Conservation (phyloP, 768 basidiomycete genomes). For the Hericium rajendrae region DNA sequence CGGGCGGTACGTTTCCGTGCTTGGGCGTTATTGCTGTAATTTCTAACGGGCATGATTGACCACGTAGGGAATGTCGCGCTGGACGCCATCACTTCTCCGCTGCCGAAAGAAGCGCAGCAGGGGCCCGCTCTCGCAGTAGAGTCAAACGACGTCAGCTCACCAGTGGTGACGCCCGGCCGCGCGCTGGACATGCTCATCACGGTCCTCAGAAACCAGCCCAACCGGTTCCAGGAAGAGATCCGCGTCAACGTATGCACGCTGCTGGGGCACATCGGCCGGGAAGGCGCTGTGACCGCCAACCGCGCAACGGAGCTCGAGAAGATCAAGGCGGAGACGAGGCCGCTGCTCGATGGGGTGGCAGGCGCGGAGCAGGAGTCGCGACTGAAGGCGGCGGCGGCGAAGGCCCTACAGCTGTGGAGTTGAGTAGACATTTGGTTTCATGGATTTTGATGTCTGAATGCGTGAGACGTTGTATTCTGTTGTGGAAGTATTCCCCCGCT, state of each 20-base stretch:
- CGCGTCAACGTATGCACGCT: constrained; percentile 70
- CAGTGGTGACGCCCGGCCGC: constrained; percentile 41
- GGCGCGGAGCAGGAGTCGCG: constrained; percentile 24
- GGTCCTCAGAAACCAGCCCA: constrained; percentile 41
- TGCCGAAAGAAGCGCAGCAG: constrained; percentile 30
- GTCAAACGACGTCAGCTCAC: constrained; percentile 36
- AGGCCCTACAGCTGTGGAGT: constrained; percentile 21
- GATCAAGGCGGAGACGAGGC: constrained; percentile 41
- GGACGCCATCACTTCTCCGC: constrained; percentile 43
- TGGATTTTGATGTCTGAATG: too few relatives aligned
- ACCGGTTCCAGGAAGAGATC: constrained; percentile 61
- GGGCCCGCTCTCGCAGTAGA: constrained; percentile 26
- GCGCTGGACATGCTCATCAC: constrained; percentile 61
- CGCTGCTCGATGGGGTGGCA: constrained; percentile 41
- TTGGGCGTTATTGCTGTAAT: neutral
- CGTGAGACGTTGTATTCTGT: too few relatives aligned
- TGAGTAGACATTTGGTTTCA: neutral
- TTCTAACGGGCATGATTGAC: too few relatives aligned
- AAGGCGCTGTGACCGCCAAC: constrained; percentile 36
- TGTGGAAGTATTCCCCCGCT: too few relatives aligned
- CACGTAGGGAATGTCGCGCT: constrained; percentile 51
- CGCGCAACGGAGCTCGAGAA: constrained; percentile 26
- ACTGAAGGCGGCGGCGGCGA: constrained; percentile 32
- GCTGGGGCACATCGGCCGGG: constrained; percentile 51
- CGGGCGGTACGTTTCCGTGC: constrained; percentile 45